Evolutionary conservation across 2,329 filamentous ascomycete species (phyloP), one percentile per base, ranked within the genome.

Genomic region (Aureobasidium namibiae): DNA sequence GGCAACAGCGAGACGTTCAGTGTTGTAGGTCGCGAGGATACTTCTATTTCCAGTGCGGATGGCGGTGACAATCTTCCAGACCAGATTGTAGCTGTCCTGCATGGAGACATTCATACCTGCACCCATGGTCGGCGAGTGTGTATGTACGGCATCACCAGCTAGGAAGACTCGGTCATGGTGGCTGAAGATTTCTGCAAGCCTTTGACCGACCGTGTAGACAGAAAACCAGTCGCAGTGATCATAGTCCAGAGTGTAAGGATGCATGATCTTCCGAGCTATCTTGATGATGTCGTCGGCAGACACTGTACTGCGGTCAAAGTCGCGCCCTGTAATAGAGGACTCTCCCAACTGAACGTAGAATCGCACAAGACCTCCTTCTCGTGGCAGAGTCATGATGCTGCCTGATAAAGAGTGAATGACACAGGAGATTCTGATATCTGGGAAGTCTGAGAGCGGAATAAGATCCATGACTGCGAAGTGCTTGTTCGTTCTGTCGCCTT

Each of bases 371-470:
- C 69, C 69, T 14, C 67, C 67, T 57, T 72, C 70, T 36, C 70
- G 61, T 0, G 88, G 88, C 60, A 92, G 91, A 4, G 91, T 85
- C 83, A 92, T 88, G 67, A 92, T 89, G 1, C 87, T 87, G 56
- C 85, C 76, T 44, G 82, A 78, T 2, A 56, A 58, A 8, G 86
- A 89, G 69, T 89, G 87, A 62, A 91, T 89, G 0, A 86, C 88
- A 66, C 85, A 88, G 76, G 88, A 87, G 79, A 87, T 86, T 78
- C 89, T 86, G 67, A 91, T 90, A 67, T 91, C 88, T 0, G 88
- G 67, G 34, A 69, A 69, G 52, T 68, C 60, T 3, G 67, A 68
- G 41, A 66, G 62, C 2, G 65, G 64, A 3, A 68, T 44, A 21
- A 67, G 61, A 52, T 70, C 68, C 39, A 69, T 39, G 34, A 70